A percentile compares a stretch with the other conserved stretches of the same genome.
phyloP scores from a whole-genome alignment of 2,329 filamentous ascomycete species.

The Fusarium haematococcum region DNA sequence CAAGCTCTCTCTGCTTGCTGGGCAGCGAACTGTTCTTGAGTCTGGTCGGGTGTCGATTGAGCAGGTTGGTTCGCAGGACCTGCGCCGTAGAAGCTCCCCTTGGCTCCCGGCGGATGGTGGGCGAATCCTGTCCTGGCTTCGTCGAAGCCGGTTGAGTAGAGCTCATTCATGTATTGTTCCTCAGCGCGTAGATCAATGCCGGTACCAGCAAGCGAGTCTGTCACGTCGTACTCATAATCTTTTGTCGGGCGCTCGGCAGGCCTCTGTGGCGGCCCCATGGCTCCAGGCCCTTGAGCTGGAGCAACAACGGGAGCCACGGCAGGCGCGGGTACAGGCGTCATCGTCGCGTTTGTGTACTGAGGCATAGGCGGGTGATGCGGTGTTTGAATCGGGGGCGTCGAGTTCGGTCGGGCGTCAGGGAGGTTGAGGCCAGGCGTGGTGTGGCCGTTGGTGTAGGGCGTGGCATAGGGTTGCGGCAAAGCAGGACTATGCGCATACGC shows the following conservation, averaged over 20 bases:
- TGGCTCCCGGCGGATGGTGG: constrained; percentile 64
- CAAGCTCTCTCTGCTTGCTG: constrained; percentile 75
- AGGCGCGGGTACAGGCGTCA: constrained; percentile 43
- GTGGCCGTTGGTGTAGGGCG: constrained; percentile 55
- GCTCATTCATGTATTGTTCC: constrained; percentile 81
- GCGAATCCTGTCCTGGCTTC: constrained; percentile 64
- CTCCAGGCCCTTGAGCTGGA: constrained; percentile 43
- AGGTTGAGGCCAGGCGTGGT: constrained; percentile 51
- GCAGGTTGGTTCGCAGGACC: constrained; percentile 74
- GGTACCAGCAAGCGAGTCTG: constrained; percentile 85
- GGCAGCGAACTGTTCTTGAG: constrained; percentile 74
- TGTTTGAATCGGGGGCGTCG: constrained; percentile 49
- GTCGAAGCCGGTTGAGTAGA: constrained; percentile 66
- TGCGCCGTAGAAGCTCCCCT: constrained; percentile 71
- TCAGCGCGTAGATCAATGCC: constrained; percentile 90
- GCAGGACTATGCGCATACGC: constrained; percentile 51
- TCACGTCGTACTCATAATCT: constrained; percentile 77
- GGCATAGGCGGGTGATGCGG: constrained; percentile 45
- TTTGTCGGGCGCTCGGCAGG: constrained; percentile 73
- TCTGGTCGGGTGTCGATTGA: constrained; percentile 56
- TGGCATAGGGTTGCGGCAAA: constrained; percentile 48
- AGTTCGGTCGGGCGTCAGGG: constrained; percentile 49
- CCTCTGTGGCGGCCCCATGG: constrained; percentile 71
- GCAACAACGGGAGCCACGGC: constrained; percentile 37
- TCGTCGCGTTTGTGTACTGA: constrained; percentile 43